Conservation (phyloP, 495 filamentous ascomycete genomes). For the Staphylotrichum tortipilum region DNA sequence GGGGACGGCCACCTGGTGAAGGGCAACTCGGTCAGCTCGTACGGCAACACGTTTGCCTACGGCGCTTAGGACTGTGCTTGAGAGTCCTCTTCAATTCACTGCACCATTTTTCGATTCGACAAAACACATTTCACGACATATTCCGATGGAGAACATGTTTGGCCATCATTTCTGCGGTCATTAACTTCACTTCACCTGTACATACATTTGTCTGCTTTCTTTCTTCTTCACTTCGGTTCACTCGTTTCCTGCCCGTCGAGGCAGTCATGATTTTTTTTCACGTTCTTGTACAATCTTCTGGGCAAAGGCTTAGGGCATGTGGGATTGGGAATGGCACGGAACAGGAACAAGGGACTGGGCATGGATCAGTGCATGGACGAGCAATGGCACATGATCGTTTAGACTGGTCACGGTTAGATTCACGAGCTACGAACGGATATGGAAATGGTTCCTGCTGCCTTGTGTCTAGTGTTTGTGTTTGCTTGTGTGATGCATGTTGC, state of each 20-base stretch:
- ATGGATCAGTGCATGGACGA: not conserved
- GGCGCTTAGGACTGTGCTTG: constrained; percentile 21
- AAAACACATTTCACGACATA: not conserved
- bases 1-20: constrained; percentile 39
- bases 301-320: not conserved
- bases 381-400: not conserved
- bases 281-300: not conserved
- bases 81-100: too few species aligned
- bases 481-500: not conserved
- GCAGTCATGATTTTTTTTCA: not conserved
- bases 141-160: not conserved
- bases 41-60: constrained; percentile 39
- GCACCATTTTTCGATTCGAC: not conserved
- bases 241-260: not conserved
- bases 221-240: not conserved
- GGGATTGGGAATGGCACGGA: not conserved
- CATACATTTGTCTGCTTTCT: not conserved
- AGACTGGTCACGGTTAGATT: not conserved
- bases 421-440: not conserved
- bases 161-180: not conserved
- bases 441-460: not conserved
- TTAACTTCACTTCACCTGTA: constrained; percentile 5
- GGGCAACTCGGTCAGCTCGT: constrained; percentile 26
- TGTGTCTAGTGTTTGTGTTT: not conserved
- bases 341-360: not conserved